Evolutionary conservation across 257 asterid genomes (phyloP).

Genomic region (Schizonepeta tenuifolia): DNA sequence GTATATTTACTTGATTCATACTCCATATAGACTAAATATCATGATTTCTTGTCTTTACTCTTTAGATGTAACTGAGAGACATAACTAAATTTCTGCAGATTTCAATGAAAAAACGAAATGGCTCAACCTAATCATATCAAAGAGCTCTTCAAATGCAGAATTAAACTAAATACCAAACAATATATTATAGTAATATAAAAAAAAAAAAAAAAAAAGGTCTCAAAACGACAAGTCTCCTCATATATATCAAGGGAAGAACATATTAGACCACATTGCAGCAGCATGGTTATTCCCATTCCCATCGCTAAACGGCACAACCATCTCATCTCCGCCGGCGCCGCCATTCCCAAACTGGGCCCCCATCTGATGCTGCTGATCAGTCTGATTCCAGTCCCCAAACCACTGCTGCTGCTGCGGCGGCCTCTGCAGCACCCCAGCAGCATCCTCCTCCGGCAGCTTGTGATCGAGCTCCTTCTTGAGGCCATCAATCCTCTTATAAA

Average conservation of each 20-base stretch:
- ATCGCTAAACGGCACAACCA: conserved; percentile 48
- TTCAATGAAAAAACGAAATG: too few relatives aligned
- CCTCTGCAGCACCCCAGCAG: conserved; percentile 31
- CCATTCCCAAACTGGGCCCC: conserved; percentile 38
- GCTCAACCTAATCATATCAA: too few relatives aligned
- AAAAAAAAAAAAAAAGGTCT: too few relatives aligned
- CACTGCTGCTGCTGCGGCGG: conserved; percentile 40
- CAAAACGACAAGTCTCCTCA: not conserved
- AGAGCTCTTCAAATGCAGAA: too few relatives aligned
- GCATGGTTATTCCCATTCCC: conserved; percentile 37
- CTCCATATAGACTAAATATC: too few relatives aligned
- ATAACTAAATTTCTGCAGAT: too few relatives aligned
- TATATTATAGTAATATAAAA: not conserved
- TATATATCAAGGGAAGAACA: conserved; percentile 47
- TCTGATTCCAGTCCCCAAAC: conserved; percentile 48
- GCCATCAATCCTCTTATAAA: conserved; percentile 56
- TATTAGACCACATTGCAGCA: conserved; percentile 50
- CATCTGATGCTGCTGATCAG: conserved; percentile 32
- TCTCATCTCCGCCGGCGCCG: conserved; percentile 37
- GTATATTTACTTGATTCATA: too few relatives aligned
- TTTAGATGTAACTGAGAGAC: too few relatives aligned
- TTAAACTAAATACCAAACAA: not conserved
- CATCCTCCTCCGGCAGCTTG: not conserved
- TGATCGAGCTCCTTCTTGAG: conserved; percentile 54
- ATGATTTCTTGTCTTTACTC: too few relatives aligned